A percentile compares a stretch with the other conserved stretches of the same genome.
Conservation (phyloP, 371 early-diverging fungal genomes). For the Dinochytrium kinnereticum region DNA sequence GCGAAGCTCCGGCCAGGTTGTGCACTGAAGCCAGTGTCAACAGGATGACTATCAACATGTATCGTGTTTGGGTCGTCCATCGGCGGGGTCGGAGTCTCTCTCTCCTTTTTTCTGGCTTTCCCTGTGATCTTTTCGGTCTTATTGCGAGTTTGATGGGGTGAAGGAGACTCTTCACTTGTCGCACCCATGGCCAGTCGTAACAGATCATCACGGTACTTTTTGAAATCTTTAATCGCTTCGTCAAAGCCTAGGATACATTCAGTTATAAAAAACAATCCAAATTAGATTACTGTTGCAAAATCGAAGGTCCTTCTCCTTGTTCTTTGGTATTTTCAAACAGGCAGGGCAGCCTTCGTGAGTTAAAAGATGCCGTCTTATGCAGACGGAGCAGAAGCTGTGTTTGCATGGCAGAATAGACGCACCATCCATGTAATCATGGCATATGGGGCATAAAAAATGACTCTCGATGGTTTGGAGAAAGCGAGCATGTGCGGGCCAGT, state of each 20-base stretch:
- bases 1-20: too few species aligned
- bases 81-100: too few species aligned
- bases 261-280: not conserved
- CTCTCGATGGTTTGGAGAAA: constrained; percentile 4
- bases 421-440: constrained; percentile 21
- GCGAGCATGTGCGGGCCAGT: not conserved
- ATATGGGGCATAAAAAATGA: constrained; percentile 28
- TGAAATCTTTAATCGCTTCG: not conserved
- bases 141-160: not conserved
- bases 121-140: too few species aligned
- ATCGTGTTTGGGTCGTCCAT: too few species aligned
- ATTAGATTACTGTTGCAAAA: constrained; percentile 13
- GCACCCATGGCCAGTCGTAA: not conserved
- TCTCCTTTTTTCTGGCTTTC: too few species aligned
- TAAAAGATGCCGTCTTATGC: constrained; percentile 37
- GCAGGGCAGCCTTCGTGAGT: constrained; percentile 35
- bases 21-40: too few species aligned
- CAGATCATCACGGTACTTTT: not conserved
- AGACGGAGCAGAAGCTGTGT: constrained; percentile 45
- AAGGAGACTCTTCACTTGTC: not conserved
- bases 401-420: constrained; percentile 41
- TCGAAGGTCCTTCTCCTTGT: constrained; percentile 23
- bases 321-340: constrained; percentile 15
- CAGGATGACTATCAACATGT: too few species aligned
- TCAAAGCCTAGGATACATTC: not conserved